Evolutionary conservation across 129 eudicot species (phyloP), one percentile per base, ranked within the genome.

Genomic region (Centrapalus pauciflorus): DNA sequence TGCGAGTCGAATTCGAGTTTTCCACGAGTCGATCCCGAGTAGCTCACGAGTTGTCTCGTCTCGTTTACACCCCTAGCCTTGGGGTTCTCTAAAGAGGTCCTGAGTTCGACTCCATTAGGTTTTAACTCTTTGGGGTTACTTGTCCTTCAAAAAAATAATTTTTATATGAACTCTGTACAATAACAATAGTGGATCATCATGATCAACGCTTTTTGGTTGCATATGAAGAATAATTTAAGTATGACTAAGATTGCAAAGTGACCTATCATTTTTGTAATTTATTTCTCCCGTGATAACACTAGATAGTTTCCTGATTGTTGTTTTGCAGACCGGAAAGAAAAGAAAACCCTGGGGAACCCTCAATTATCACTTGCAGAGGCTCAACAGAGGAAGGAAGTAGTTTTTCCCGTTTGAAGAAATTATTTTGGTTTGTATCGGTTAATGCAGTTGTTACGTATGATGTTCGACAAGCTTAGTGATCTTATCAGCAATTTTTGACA

Each of bases 301-400:
- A 48, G 16, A 23, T 46, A 46, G 52, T 16, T 7, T 14, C 1
- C 0, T 63, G 6, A 52, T 19, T 71, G 20, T 33, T 13, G 11
- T 66, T 66, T 32, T 75, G 67, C 74, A 75, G 74, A 66, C 61
- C 11, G 79, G 79, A 13, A 67, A 58, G 19, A 75, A 75, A 34
- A 66, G 74, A 66, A 75, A 75, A 58, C 79, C 79, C 0, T 74
- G 79, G 79, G 79, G 61, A 34, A 75, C 79, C 43, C 74, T 75
- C n/a, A 66, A 75, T 57, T 43, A 75, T 61, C 79, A 75, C 61
- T 57, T 75, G 74, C 79, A 75, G 68, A 57, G 79, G 79, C 79
- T 75, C 26, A 75, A 75, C 74, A 75, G 74, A 75, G 79, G 79
- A 57, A 67, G 74, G 21, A 75, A 75, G 55, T 75, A 75, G 74